Conservation (phyloP, 768 basidiomycete genomes). For the Lactifluus hygrophoroides region DNA sequence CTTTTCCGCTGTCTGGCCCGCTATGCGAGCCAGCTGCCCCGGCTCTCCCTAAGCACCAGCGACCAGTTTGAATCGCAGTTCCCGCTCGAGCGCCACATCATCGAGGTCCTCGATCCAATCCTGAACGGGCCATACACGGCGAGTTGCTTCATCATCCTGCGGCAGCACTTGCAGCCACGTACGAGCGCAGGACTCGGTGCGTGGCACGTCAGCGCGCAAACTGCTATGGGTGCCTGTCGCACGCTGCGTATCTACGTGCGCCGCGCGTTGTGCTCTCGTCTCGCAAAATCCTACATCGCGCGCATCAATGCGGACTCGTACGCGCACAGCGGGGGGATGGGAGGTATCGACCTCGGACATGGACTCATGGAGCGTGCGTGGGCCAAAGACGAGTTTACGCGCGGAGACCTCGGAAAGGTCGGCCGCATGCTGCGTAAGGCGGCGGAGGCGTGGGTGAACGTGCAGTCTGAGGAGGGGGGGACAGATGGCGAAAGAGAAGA, state of each 20-base stretch:
- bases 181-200: constrained; percentile 19
- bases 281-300: constrained; percentile 59
- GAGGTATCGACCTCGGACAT: constrained; percentile 48
- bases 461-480: constrained; percentile 22
- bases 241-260: constrained; percentile 58
- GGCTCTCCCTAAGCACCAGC: constrained; percentile 46
- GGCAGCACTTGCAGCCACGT: constrained; percentile 47
- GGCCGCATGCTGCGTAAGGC: constrained; percentile 47
- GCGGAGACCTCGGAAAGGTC: constrained; percentile 58
- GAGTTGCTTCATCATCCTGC: constrained; percentile 55
- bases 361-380: constrained; percentile 67
- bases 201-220: constrained; percentile 22
- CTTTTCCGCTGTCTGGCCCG: constrained; percentile 65
- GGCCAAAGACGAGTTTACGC: constrained; percentile 56
- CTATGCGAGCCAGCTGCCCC: constrained; percentile 58
- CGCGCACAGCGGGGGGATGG: constrained; percentile 51
- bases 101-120: constrained; percentile 46
- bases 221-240: constrained; percentile 31
- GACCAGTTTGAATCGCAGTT: constrained; percentile 25
- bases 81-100: constrained; percentile 45
- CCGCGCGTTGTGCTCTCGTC: constrained; percentile 47
- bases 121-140: constrained; percentile 59
- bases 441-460: constrained; percentile 50
- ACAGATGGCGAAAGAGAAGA: constrained; percentile 25
- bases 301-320: constrained; percentile 45